phyloP scores from a whole-genome alignment of 2,329 filamentous ascomycete species.

The Cercospora citrullina region DNA sequence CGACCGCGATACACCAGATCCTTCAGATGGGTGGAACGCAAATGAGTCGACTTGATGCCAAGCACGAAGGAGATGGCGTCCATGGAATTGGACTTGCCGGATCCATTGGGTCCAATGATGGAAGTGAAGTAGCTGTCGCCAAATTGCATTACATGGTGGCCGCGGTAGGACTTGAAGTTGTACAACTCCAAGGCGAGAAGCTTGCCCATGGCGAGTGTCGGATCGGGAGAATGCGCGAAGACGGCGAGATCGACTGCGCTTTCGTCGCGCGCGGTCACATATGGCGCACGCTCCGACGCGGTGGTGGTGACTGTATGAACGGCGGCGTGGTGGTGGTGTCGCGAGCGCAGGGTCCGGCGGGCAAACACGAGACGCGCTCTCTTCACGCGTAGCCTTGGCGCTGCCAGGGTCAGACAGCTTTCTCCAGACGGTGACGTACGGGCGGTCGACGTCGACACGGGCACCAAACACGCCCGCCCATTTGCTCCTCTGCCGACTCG shows the following conservation, averaged over 20 bases:
- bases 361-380: constrained; percentile 12
- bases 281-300: background rate
- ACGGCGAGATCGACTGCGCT: background rate
- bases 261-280: background rate
- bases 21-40: constrained; percentile 88
- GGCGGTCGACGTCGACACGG: background rate
- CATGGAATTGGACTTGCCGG: constrained; percentile 99
- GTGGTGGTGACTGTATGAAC: background rate
- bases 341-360: background rate
- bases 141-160: constrained; percentile 89
- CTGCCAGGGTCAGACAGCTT: background rate
- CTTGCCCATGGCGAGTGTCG: constrained; percentile 75
- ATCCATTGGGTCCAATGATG: constrained; percentile 99
- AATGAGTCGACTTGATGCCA: constrained; percentile 96
- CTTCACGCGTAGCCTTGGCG: constrained; percentile 4
- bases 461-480: background rate
- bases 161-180: constrained; percentile 99
- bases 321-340: background rate
- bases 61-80: constrained; percentile 99
- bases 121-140: constrained; percentile 99
- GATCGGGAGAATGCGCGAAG: background rate
- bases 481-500: background rate
- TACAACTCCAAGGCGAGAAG: constrained; percentile 91
- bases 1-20: constrained; percentile 95
- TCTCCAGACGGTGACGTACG: background rate